Base-by-base conservation (phyloP, 345 rosid genomes). In the Punica granatum region DNA sequence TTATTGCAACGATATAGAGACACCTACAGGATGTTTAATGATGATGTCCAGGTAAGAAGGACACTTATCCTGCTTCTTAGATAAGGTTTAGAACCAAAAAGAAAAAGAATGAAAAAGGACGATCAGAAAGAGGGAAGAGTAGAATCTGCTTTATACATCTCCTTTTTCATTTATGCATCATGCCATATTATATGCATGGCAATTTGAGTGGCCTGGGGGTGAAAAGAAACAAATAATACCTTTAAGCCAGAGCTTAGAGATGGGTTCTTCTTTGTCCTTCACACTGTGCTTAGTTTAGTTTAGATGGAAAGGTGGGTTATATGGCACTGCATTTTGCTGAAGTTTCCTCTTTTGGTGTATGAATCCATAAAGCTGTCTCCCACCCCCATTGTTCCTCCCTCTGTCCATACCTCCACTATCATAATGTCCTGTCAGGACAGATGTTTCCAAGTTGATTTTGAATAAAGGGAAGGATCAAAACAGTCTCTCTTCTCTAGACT, bases 21-120 rank as follows among this genome's bases (percentile, higher is more conserved):
- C 75, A 73, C 77, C 33, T 85, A 89, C 69, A 84, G 97, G 75
- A 94, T 94, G 99, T 94, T 94, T 73, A 94, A 94, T 21, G 99
- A 94, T 83, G 99, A 94, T 83, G 99, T 94, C 78, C 97, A 94
- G 97, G 97, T 90, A 78, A 63, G 11, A 33, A 60, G 64, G 13
- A 5, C 7, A 60, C 64, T 21, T 62, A 33, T 1, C 60, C 58
- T 51, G 6, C 8, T n/a, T 10, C 30, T n/a, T 51, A 51, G 23
- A 51, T 9, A 51, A 19, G 1, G 28, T 7, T 51, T 23, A 23
- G 28, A 51, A 51, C 7, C 19, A 46, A 18, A 18, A 4, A 0
- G 42, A 18, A 46, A 23, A 18, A 46, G 19, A 46, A 46, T 16
- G 51, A 7, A 19, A 16, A 10, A 18, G 37, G 63, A 18, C 12